Percentiles rank a stretch among this genome's conserved stretches.
Evolutionary conservation across 2,329 filamentous ascomycete genomes (phyloP).

Genomic region (Penicillium verrucosum): DNA sequence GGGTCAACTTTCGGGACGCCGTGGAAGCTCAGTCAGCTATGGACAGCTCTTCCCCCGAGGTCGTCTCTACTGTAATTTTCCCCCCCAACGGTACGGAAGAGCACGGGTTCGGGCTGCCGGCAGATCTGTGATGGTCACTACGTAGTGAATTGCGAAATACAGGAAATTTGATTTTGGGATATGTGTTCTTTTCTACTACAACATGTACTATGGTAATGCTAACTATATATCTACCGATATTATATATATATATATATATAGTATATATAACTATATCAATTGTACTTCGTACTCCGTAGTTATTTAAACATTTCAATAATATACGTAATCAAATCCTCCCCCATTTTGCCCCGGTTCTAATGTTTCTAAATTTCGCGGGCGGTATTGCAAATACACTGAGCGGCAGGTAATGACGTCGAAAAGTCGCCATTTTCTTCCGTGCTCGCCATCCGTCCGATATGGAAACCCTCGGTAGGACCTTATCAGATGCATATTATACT

Average conservation of each 20-base stretch:
- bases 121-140: slow-evolving; percentile 13
- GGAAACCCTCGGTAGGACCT: background rate
- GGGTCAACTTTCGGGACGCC: slow-evolving; percentile 20
- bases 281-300: no score
- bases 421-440: slow-evolving; percentile 25
- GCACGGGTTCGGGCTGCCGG: slow-evolving; percentile 19
- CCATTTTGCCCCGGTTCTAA: background rate
- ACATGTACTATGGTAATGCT: background rate
- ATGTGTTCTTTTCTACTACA: background rate
- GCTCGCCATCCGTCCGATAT: slow-evolving; percentile 22
- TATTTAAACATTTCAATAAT: background rate
- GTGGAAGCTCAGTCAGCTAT: slow-evolving; percentile 13
- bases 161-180: background rate
- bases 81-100: slow-evolving; percentile 21
- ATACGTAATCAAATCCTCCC: background rate
- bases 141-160: background rate
- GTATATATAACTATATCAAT: no score
- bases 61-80: slow-evolving; percentile 23
- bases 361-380: background rate
- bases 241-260: no score
- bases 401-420: slow-evolving; percentile 31
- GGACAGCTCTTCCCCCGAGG: background rate
- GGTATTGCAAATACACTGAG: slow-evolving; percentile 7
- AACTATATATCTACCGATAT: background rate
- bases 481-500: slow-evolving; percentile 1